Percentiles rank a stretch among this genome's conserved stretches.
phyloP scores from a whole-genome alignment of 2,329 filamentous ascomycete genomes.

The Chaetomium olivaceum region DNA sequence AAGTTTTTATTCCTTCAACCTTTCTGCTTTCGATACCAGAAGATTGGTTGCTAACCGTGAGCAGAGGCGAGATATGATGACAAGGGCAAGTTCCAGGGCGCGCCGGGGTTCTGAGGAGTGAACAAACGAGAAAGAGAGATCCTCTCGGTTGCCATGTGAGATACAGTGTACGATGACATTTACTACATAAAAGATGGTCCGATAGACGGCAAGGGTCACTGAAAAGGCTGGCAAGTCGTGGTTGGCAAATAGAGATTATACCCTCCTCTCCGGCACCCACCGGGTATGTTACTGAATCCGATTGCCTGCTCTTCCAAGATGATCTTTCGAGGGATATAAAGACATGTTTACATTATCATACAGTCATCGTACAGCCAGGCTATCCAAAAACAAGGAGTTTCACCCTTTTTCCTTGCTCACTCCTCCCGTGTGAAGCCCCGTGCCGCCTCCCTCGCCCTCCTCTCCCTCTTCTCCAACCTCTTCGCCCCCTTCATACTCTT shows the following conservation, averaged over 20 bases:
- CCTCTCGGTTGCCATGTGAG: not conserved
- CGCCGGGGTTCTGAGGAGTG: conserved; percentile 25
- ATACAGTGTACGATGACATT: conserved; percentile 4
- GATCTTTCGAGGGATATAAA: not conserved
- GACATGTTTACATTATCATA: not conserved
- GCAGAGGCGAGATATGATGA: conserved; percentile 82
- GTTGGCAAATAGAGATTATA: conserved; percentile 12
- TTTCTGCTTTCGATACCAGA: too few species aligned
- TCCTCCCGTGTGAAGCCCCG: not conserved
- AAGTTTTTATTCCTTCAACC: conserved; percentile 44
- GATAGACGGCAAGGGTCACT: conserved; percentile 8
- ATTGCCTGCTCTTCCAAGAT: not conserved
- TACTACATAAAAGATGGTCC: not conserved
- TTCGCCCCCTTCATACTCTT: conserved; percentile 68
- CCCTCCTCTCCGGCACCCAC: conserved; percentile 5
- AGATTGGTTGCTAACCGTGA: conserved; percentile 39
- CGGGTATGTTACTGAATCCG: not conserved
- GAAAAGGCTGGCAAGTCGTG: not conserved
- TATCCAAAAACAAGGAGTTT: not conserved
- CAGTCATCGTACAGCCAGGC: conserved; percentile 9
- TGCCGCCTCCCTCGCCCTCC: conserved; percentile 15
- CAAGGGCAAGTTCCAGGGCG: conserved; percentile 63
- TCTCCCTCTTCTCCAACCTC: conserved; percentile 48
- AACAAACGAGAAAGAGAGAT: too few species aligned
- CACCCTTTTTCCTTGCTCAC: not conserved